Conservation (phyloP, 345 rosid genomes). For the Eucalyptus coolabah region DNA sequence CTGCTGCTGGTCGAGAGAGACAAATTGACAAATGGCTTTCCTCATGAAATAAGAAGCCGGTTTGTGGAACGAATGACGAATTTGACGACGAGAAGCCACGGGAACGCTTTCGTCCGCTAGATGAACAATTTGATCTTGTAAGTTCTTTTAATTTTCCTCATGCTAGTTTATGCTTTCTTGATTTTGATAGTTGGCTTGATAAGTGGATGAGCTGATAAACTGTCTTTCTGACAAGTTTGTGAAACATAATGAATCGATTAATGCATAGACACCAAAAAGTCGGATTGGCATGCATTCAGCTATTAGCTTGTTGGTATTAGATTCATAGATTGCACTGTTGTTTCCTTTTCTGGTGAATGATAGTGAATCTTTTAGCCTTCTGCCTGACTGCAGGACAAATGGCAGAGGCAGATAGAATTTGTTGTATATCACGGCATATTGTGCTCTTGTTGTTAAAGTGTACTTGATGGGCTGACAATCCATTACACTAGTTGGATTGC, state of each 20-base stretch:
- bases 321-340: background rate
- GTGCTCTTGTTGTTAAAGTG: background rate
- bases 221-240: background rate
- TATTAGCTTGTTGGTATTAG: background rate
- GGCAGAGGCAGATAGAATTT: background rate
- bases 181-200: background rate
- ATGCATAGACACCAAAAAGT: background rate
- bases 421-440: background rate
- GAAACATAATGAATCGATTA: background rate
- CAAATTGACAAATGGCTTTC: background rate
- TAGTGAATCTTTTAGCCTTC: background rate
- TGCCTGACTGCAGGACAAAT: background rate
- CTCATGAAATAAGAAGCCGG: background rate
- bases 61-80: background rate
- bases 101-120: slow-evolving; percentile 33
- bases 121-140: slow-evolving; percentile 70
- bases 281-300: background rate
- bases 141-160: background rate
- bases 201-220: background rate
- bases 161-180: background rate
- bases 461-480: background rate
- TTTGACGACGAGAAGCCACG: slow-evolving; percentile 8
- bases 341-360: background rate
- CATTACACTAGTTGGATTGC: background rate
- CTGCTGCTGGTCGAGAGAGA: background rate